Percentiles rank a stretch among this genome's conserved stretches.
phyloP scores from a whole-genome alignment of 805 yeast genomes.

The Starmera quercuum region DNA sequence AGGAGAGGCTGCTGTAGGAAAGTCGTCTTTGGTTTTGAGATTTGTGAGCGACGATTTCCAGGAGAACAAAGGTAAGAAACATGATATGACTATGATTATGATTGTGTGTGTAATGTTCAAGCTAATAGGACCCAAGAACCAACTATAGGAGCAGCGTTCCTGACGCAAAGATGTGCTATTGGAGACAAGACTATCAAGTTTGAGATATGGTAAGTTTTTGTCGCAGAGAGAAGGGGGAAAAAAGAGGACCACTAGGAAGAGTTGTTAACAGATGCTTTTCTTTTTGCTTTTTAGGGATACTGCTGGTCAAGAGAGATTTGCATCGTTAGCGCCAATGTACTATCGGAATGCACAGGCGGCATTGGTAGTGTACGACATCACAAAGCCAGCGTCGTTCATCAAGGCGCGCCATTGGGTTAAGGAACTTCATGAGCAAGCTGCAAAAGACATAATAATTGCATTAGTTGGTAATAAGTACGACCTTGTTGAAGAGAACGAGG shows the following conservation, averaged over 20 bases:
- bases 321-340: slow-evolving; percentile 94
- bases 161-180: slow-evolving; percentile 88
- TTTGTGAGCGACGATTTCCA: slow-evolving; percentile 94
- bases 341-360: slow-evolving; percentile 98
- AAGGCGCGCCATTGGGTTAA: slow-evolving; percentile 98
- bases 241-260: not conserved
- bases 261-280: not conserved
- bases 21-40: slow-evolving; percentile 84
- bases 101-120: not conserved
- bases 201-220: slow-evolving; percentile 72
- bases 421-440: slow-evolving; percentile 91
- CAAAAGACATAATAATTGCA: slow-evolving; percentile 87
- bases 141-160: slow-evolving; percentile 95
- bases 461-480: slow-evolving; percentile 91
- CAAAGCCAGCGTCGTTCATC: slow-evolving; percentile 89
- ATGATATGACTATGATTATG: not conserved
- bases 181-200: slow-evolving; percentile 83
- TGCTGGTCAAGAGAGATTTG: slow-evolving; percentile 97
- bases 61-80: slow-evolving; percentile 63
- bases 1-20: slow-evolving; percentile 98
- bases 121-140: slow-evolving; percentile 45
- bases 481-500: slow-evolving; percentile 49
- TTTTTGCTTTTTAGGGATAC: slow-evolving; percentile 50
- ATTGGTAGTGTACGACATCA: slow-evolving; percentile 88
- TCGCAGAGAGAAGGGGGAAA: no score